Percentiles rank a stretch among this genome's conserved stretches.
These are phyloP conservation scores for Priceomyces melissophilus DNA, from an alignment of 805 yeast genomes.

Conservation along the genomic window DNA sequence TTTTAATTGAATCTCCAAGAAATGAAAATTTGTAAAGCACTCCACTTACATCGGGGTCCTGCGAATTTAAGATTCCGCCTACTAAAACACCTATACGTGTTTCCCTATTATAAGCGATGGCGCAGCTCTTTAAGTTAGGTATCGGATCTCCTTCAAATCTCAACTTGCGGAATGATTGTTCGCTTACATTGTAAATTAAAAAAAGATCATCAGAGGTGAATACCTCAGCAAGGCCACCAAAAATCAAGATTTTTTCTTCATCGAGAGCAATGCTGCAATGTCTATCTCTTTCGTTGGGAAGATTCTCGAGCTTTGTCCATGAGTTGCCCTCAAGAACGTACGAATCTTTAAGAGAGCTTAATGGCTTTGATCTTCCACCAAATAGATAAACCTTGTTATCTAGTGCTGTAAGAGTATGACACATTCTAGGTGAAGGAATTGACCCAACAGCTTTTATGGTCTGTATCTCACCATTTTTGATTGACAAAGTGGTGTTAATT, in stretches of 20 bases:
- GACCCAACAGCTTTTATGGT: conserved; percentile 24
- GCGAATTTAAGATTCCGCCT: conserved; percentile 44
- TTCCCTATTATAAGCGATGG: conserved; percentile 27
- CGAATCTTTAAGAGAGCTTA: conserved; percentile 33
- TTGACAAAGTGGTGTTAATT: conserved; percentile 11
- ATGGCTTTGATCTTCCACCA: conserved; percentile 72
- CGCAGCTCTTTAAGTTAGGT: conserved; percentile 30
- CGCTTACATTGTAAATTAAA: conserved; percentile 15
- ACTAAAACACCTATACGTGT: conserved; percentile 34
- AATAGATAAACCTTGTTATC: conserved; percentile 34
- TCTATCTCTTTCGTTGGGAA: conserved; percentile 49
- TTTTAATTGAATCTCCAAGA: conserved; percentile 11
- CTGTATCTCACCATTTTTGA: conserved; percentile 15
- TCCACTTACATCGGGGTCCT: conserved; percentile 28
- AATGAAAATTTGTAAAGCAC: conserved; percentile 34
- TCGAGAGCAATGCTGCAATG: conserved; percentile 40
- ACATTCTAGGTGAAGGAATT: conserved; percentile 47
- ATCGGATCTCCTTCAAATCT: conserved; percentile 15
- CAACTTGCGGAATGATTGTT: conserved; percentile 9
- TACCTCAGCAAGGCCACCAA: conserved; percentile 43
- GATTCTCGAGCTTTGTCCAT: conserved; percentile 40
- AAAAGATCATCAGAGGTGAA: conserved; percentile 10
- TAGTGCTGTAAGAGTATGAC: conserved; percentile 49
- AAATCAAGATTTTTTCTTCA: conserved; percentile 36
- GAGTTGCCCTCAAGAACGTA: conserved; percentile 16